Conservation (phyloP, 805 yeast species). For the Zygosaccharomyces siamensis region DNA sequence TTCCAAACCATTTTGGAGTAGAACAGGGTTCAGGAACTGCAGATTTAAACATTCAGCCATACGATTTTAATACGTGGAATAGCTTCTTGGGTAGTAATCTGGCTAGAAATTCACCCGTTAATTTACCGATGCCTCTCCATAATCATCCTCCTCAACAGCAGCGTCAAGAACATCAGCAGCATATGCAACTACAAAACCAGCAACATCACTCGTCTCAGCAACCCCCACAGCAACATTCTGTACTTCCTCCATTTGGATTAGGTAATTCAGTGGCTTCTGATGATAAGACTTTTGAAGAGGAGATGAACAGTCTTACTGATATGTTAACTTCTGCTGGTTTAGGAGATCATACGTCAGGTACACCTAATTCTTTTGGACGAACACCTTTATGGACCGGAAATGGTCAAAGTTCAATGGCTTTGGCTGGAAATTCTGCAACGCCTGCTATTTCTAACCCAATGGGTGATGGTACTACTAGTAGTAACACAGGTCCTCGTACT, state of each 20-base stretch:
- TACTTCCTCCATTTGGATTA: slow-evolving; percentile 9
- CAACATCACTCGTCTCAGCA: slow-evolving; percentile 3
- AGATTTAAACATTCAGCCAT: slow-evolving; percentile 5
- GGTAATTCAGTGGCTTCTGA: slow-evolving; percentile 9
- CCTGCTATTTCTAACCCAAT: not conserved
- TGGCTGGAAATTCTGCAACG: slow-evolving; percentile 4
- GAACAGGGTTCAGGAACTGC: slow-evolving; percentile 5
- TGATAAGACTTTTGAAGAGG: slow-evolving; percentile 24
- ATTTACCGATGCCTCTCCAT: not conserved
- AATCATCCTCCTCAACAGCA: slow-evolving; percentile 1
- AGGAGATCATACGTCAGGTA: slow-evolving; percentile 10
- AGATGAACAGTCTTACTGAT: slow-evolving; percentile 25
- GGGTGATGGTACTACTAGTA: not conserved
- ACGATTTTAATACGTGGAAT: slow-evolving; percentile 11
- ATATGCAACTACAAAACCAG: slow-evolving; percentile 3
- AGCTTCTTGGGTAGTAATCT: slow-evolving; percentile 4
- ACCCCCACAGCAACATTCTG: slow-evolving; percentile 4
- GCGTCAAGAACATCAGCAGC: slow-evolving; percentile 2
- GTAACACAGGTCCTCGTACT: slow-evolving; percentile 9
- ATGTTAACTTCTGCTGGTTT: slow-evolving; percentile 27
- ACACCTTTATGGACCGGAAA: slow-evolving; percentile 21
- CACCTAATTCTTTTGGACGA: slow-evolving; percentile 7
- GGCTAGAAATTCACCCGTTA: not conserved
- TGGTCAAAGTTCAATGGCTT: slow-evolving; percentile 2
- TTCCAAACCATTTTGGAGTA: slow-evolving; percentile 6